Conservation (phyloP, 2,329 filamentous ascomycete species). For the Colletotrichum tropicale region DNA sequence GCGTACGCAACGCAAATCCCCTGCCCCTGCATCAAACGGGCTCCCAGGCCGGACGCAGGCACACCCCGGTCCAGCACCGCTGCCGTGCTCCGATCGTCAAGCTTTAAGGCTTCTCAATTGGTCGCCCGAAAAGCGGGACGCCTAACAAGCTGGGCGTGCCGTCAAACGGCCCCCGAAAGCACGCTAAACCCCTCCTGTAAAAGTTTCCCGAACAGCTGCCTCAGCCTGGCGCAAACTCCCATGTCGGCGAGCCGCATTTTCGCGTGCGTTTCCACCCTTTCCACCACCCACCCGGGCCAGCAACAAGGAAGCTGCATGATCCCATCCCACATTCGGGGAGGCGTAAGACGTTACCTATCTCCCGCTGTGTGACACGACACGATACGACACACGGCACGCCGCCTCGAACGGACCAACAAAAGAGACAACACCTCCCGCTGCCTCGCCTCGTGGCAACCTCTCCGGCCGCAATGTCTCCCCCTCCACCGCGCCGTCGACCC, state of each 20-base stretch:
- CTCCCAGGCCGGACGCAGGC: not conserved
- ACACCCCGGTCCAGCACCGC: not conserved
- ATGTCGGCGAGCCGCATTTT: not conserved
- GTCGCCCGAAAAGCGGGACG: not conserved
- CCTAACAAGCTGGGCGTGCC: not conserved
- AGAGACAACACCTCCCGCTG: not conserved
- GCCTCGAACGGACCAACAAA: not conserved
- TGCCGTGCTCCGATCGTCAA: not conserved
- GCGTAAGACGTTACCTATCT: not conserved
- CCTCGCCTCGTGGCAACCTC: not conserved
- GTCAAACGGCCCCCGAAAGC: not conserved
- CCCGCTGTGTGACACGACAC: not conserved
- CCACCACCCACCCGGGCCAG: not conserved
- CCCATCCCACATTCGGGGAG: not conserved
- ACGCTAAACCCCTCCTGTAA: not conserved
- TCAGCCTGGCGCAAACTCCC: not conserved
- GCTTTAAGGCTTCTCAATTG: not conserved
- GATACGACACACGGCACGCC: not conserved
- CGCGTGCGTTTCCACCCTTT: not conserved
- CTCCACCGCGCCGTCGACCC: not conserved
- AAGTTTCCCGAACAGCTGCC: not conserved
- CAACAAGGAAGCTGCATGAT: slow-evolving; percentile 9
- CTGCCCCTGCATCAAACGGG: not conserved
- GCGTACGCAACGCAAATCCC: not conserved
- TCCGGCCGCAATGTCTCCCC: not conserved